Base-by-base conservation (phyloP, 176 grass and related monocot species). In the Olyra latifolia region DNA sequence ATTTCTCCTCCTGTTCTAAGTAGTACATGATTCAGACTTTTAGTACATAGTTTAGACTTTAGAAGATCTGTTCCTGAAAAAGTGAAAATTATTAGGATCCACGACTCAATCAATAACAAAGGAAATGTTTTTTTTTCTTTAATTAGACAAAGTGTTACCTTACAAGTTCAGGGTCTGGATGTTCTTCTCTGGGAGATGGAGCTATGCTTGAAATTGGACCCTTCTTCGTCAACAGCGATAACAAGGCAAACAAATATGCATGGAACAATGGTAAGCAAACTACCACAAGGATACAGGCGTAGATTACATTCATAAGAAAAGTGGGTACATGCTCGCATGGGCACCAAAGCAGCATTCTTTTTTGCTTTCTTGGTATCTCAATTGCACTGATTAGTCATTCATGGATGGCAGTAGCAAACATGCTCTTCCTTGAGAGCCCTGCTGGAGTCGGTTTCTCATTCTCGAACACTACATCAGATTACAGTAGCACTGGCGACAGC, bases 191-290 rank as follows among this genome's bases (percentile, higher is more conserved):
- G 56, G 87, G 66, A 72, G 68, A 8, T 42, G 88, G 90, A 70
- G 90, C 90, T 59, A 86, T 93, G 83, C 45, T 75, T 50, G 90
- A 93, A 81, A 77, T 93, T 29, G 91, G 91, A 22, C 83, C 90
- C 46, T 92, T 89, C 80, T 74, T 85, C 4, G 83, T 92, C 43
- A 87, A 72, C 8, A 84, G 75, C 19, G 91, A 93, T 61, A 66
- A 85, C 38, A 87, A 59, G 53, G 39, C 19, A 81, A 93, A 93
- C 61, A 75, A 48, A 60, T 82, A 83, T 67, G 83, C 91, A 45
- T 93, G 91, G 91, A 93, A 83, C 60, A 81, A 84, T 14, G 83
- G 91, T 89, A 83, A 38, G 62, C 3, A 50, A 13, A 57, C 62
- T 38, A 13, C 41, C 7, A 46, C 3, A 80, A 74, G 1, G 40